Conservation (phyloP, 352 stramenopile species). For the Pythium rhizo-oryzae region DNA sequence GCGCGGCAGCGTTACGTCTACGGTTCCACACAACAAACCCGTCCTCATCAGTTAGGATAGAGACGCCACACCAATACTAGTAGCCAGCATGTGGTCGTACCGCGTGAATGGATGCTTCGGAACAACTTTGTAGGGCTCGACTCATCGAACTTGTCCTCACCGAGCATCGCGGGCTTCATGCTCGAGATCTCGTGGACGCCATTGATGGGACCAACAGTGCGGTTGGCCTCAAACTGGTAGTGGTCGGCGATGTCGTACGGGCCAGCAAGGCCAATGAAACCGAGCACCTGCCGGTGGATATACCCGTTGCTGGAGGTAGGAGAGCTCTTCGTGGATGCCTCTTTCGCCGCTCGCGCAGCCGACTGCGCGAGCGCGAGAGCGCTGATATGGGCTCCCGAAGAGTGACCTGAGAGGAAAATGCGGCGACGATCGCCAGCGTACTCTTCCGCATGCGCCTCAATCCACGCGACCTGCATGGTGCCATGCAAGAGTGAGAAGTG, state of each 20-base stretch:
- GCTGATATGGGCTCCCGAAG: slow-evolving; percentile 57
- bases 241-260: slow-evolving; percentile 81
- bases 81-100: slow-evolving; percentile 7
- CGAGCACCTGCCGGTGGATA: slow-evolving; percentile 35
- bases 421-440: slow-evolving; percentile 52
- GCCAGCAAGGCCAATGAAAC: slow-evolving; percentile 67
- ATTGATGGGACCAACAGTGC: slow-evolving; percentile 44
- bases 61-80: too few relatives aligned
- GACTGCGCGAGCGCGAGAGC: slow-evolving; percentile 62
- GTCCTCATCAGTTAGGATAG: background rate
- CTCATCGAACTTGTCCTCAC: slow-evolving; percentile 53
- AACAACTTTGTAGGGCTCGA: slow-evolving; percentile 54
- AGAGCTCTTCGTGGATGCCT: background rate
- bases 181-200: slow-evolving; percentile 75
- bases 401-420: slow-evolving; percentile 70
- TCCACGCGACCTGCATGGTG: slow-evolving; percentile 50
- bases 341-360: slow-evolving; percentile 30
- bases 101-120: slow-evolving; percentile 21
- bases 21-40: background rate
- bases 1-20: slow-evolving; percentile 44
- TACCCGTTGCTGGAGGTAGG: background rate
- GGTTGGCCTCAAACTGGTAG: slow-evolving; percentile 70
- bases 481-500: background rate
- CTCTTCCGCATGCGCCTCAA: slow-evolving; percentile 42
- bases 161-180: slow-evolving; percentile 79